Conservation (phyloP, 2,329 filamentous ascomycete species). For the Xylaria sp. region DNA sequence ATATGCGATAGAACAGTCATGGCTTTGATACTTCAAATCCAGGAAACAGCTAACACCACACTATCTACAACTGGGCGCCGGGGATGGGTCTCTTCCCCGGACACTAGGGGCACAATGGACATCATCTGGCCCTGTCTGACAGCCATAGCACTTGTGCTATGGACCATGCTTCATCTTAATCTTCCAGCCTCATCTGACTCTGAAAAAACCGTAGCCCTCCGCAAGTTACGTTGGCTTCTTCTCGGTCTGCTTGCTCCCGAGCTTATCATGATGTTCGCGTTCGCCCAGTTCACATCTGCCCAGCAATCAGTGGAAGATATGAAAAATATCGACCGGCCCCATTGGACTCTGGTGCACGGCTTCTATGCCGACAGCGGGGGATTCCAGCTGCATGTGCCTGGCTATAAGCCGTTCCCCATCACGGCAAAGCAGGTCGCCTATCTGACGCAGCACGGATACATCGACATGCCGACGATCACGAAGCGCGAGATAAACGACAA, state of each 20-base stretch:
- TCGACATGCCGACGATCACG: slow-evolving; percentile 24
- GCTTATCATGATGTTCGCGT: slow-evolving; percentile 25
- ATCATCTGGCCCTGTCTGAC: slow-evolving; percentile 28
- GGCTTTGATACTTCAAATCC: not conserved
- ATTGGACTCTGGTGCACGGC: slow-evolving; percentile 25
- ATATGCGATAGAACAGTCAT: not conserved
- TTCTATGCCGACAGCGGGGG: slow-evolving; percentile 33
- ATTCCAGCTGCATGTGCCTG: slow-evolving; percentile 11
- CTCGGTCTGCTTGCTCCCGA: slow-evolving; percentile 24
- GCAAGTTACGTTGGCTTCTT: slow-evolving; percentile 25
- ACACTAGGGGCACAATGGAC: slow-evolving; percentile 28
- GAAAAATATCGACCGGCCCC: not conserved
- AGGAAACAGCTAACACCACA: not conserved
- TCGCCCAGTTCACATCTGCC: slow-evolving; percentile 22
- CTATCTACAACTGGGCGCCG: not conserved
- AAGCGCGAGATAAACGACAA: slow-evolving; percentile 28
- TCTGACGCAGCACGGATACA: slow-evolving; percentile 15
- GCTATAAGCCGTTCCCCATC: slow-evolving; percentile 20
- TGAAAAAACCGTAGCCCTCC: not conserved
- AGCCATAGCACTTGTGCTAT: slow-evolving; percentile 17
- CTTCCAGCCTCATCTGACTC: slow-evolving; percentile 16
- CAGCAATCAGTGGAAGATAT: slow-evolving; percentile 26
- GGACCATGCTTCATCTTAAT: slow-evolving; percentile 27
- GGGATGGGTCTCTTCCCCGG: slow-evolving; percentile 20
- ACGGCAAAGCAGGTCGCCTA: slow-evolving; percentile 25